Evolutionary conservation across 2,329 filamentous ascomycete species (phyloP).

Genomic region (Nigrograna mackinnonii): DNA sequence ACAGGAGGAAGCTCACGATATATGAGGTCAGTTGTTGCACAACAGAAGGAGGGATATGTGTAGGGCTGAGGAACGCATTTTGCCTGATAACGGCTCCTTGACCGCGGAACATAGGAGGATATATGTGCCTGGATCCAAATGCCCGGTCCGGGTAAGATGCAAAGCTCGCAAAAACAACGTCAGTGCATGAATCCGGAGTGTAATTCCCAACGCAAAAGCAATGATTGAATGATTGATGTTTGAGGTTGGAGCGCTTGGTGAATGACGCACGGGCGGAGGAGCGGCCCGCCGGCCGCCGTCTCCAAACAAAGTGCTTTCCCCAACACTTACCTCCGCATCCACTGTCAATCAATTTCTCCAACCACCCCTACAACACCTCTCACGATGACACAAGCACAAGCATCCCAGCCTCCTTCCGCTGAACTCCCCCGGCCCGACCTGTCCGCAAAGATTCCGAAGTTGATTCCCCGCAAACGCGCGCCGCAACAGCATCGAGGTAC

Average conservation of each 20-base stretch:
- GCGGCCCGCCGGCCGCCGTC: too few relatives aligned
- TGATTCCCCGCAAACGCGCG: slow-evolving; percentile 37
- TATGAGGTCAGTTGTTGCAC: too few relatives aligned
- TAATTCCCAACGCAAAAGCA: too few relatives aligned
- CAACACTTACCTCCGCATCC: not conserved
- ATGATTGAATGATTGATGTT: too few relatives aligned
- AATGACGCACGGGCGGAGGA: too few relatives aligned
- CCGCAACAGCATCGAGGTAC: slow-evolving; percentile 8
- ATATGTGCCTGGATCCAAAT: slow-evolving; percentile 6
- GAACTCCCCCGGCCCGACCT: slow-evolving; percentile 22
- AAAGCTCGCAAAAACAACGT: too few relatives aligned
- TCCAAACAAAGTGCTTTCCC: not conserved
- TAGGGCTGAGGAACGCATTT: too few relatives aligned
- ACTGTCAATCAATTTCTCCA: not conserved
- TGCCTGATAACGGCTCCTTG: too few relatives aligned
- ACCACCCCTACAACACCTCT: not conserved
- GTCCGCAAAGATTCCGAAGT: slow-evolving; percentile 35
- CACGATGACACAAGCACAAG: not conserved
- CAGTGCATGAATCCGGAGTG: too few relatives aligned
- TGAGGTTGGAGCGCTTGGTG: too few relatives aligned
- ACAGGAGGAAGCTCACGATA: too few relatives aligned
- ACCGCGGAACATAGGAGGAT: not conserved
- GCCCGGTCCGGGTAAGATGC: not conserved
- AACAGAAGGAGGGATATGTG: too few relatives aligned
- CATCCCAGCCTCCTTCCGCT: not conserved